phyloP scores from a whole-genome alignment of 257 asterid genomes.

The Forsythia suspensa region DNA sequence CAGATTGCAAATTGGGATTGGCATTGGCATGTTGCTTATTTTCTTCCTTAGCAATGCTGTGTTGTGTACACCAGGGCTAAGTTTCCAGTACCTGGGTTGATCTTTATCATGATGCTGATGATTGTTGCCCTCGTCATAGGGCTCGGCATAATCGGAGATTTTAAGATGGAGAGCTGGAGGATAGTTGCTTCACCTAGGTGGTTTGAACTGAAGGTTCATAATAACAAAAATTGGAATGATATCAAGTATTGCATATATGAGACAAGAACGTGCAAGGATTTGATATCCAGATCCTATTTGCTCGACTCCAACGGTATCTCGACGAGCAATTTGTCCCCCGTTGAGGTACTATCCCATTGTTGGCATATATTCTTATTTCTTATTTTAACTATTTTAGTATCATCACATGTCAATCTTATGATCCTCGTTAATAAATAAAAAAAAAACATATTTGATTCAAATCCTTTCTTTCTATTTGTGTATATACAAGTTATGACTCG shows the following conservation, averaged over 20 bases:
- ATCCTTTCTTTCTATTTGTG: background rate
- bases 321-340: constrained; percentile 20
- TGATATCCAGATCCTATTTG: constrained; percentile 24
- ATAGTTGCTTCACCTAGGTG: constrained; percentile 40
- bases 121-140: constrained; percentile 35
- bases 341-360: constrained; percentile 26
- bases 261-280: constrained; percentile 29
- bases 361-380: background rate
- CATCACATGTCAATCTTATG: too few species aligned
- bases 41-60: constrained; percentile 30
- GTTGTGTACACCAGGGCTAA: constrained; percentile 20
- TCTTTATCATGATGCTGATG: constrained; percentile 26
- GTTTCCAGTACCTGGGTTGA: constrained; percentile 22
- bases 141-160: constrained; percentile 36
- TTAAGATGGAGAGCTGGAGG: constrained; percentile 19
- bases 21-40: constrained; percentile 21
- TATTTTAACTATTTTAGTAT: background rate
- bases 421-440: too few species aligned
- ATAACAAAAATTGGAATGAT: constrained; percentile 24
- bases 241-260: constrained; percentile 41
- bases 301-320: constrained; percentile 22
- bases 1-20: constrained; percentile 30
- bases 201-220: constrained; percentile 30
- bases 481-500: too few species aligned
- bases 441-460: too few species aligned